phyloP scores from a whole-genome alignment of 2,329 filamentous ascomycete species.

The Microdochium bolleyi region DNA sequence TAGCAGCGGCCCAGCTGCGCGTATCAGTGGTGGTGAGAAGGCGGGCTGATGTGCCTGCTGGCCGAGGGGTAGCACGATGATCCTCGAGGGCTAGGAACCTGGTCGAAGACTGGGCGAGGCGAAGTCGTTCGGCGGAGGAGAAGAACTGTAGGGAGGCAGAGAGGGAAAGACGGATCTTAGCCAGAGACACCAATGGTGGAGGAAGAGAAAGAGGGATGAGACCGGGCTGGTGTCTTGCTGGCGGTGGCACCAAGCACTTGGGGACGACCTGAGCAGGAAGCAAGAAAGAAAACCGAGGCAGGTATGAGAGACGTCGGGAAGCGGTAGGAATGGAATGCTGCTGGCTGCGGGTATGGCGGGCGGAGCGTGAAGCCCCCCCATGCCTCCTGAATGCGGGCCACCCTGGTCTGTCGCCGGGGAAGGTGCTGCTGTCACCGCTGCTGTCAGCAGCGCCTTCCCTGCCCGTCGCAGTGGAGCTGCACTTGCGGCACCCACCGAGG shows the following conservation, averaged over 20 bases:
- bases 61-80: neutral
- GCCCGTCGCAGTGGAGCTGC: neutral
- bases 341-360: neutral
- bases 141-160: conserved; percentile 40
- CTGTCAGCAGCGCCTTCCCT: neutral
- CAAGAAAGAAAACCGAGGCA: neutral
- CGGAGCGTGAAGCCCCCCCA: neutral
- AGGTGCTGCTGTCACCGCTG: neutral
- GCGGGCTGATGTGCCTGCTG: neutral
- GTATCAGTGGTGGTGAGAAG: neutral
- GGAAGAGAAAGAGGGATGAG: neutral
- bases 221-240: no score
- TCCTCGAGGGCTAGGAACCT: conserved; percentile 2
- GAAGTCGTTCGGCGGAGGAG: conserved; percentile 49
- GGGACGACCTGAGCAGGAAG: neutral
- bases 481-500: no score
- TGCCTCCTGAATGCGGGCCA: neutral
- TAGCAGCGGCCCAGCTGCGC: neutral
- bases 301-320: neutral
- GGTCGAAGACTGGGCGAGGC: conserved; percentile 41
- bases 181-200: neutral
- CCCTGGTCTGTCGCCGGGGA: neutral
- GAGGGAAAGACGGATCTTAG: neutral
- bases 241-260: neutral
- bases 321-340: neutral